These are phyloP conservation scores for Lentinula lateritia DNA, from an alignment of 768 basidiomycete genomes.

Conservation along the genomic window DNA sequence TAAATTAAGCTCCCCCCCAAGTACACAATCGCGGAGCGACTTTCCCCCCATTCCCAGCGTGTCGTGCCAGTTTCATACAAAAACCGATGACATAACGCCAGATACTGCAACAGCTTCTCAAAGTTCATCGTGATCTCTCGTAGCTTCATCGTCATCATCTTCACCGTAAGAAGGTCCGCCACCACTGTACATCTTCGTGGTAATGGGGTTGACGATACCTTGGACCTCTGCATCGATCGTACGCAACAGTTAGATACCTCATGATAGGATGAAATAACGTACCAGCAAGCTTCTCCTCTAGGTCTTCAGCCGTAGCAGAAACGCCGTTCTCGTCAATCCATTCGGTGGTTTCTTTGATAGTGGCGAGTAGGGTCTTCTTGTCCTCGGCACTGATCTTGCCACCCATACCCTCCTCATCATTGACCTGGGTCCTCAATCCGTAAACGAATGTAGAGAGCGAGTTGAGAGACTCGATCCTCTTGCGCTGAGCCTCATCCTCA, in stretches of 20 bases:
- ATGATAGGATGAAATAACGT: conserved; percentile 12
- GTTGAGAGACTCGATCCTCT: conserved; percentile 84
- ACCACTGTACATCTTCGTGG: conserved; percentile 67
- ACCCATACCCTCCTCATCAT: conserved; percentile 85
- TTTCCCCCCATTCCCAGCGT: neutral
- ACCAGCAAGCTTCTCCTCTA: conserved; percentile 84
- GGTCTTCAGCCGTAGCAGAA: conserved; percentile 74
- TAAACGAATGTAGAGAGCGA: conserved; percentile 77
- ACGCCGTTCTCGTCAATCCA: conserved; percentile 88
- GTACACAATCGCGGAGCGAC: neutral
- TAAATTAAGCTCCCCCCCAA: neutral
- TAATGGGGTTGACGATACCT: conserved; percentile 75
- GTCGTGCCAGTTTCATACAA: neutral
- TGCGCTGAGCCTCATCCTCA: conserved; percentile 75
- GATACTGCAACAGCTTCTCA: conserved; percentile 15
- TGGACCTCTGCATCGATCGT: conserved; percentile 49
- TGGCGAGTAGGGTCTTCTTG: conserved; percentile 75
- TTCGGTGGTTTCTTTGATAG: conserved; percentile 84
- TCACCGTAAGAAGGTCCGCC: conserved; percentile 31
- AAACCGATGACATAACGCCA: too few relatives aligned
- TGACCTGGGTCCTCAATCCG: conserved; percentile 82
- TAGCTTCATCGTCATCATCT: conserved; percentile 32
- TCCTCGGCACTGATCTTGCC: conserved; percentile 80
- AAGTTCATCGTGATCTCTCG: conserved; percentile 42
- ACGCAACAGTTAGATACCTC: neutral